Conservation (phyloP, 2,329 filamentous ascomycete genomes). For the Fusarium torreyae region DNA sequence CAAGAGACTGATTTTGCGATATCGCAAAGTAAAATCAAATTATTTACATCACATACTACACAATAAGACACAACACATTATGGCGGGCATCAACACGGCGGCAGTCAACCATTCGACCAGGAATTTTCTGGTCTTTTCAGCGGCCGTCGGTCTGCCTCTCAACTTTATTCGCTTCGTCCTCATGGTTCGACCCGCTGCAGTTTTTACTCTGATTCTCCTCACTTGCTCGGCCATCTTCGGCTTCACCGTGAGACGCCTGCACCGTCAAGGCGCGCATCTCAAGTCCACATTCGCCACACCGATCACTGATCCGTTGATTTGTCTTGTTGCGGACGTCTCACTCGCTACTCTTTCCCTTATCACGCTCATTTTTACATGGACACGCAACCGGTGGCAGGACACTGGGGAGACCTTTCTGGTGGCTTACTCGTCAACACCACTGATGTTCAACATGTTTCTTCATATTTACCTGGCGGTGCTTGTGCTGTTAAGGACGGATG, state of each 20-base stretch:
- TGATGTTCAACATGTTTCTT: slow-evolving; percentile 18
- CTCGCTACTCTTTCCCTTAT: background rate
- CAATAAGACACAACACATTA: background rate
- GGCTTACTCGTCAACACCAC: background rate
- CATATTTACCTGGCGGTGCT: slow-evolving; percentile 7
- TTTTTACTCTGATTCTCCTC: slow-evolving; percentile 8
- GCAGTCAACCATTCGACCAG: background rate
- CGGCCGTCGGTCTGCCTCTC: background rate
- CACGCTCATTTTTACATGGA: slow-evolving; percentile 12
- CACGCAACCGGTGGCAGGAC: background rate
- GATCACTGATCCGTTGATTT: background rate
- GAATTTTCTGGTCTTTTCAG: background rate
- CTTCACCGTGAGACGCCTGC: slow-evolving; percentile 5
- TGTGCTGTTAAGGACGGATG: background rate
- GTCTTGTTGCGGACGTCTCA: background rate
- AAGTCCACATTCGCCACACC: background rate
- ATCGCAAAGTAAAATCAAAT: too few relatives aligned
- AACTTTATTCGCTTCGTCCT: slow-evolving; percentile 16
- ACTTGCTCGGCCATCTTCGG: slow-evolving; percentile 1
- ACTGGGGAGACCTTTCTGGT: background rate
- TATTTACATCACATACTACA: background rate
- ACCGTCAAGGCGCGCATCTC: slow-evolving; percentile 1
- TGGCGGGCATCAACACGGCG: background rate
- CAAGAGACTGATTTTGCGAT: too few relatives aligned
- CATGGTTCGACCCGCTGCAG: background rate